Evolutionary conservation across 2,329 filamentous ascomycete genomes (phyloP), one percentile per base, ranked within the genome.

Genomic region (Cadophora gregata): DNA sequence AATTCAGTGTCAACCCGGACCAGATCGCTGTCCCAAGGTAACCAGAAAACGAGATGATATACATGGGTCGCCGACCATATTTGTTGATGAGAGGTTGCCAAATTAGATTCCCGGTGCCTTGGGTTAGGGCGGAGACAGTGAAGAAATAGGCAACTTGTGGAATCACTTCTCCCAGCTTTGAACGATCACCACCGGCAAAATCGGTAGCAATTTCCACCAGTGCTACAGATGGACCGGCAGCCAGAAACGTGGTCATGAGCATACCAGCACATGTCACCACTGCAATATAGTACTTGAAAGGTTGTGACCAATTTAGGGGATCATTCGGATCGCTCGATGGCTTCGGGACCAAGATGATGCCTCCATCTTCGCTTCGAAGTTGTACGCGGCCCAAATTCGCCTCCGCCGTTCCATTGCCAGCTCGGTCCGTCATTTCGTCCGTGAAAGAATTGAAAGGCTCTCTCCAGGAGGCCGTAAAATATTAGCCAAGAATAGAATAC

Each of bases 11-110:
- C 21, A 81, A 79, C 58, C 79, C 77, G 45, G 81, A 78, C 80
- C 82, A 84, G 21, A 83, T 68, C 0, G 79, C 76, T 10, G 77
- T 78, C 33, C 73, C 77, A 33, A 81, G 76, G 66, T 83, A 84
- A 21, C 84, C 70, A 24, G 76, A 61, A 63, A 83, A 84, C 69
- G 80, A 82, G 29, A 70, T 67, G 45, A 71, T 70, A 59, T 71
- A 71, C 12, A 69, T 62, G 16, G 70, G 70, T 60, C 70, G 60
- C 36, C 65, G 62, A 21, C 70, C 70, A 65, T 71, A 69, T 21
- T 68, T 70, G 47, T 70, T 71, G 63, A 70, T 69, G 8, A 71
- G 59, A 2, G 70, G 70, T 45, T 67, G 67, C 68, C 68, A 70
- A 4, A 71, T 24, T 6, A 71, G 60, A 59, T 68, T 71, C 1